Evolutionary conservation across 208 protist genomes (phyloP), one percentile per base, ranked within the genome.

Genomic region (Leishmania braziliensis): DNA sequence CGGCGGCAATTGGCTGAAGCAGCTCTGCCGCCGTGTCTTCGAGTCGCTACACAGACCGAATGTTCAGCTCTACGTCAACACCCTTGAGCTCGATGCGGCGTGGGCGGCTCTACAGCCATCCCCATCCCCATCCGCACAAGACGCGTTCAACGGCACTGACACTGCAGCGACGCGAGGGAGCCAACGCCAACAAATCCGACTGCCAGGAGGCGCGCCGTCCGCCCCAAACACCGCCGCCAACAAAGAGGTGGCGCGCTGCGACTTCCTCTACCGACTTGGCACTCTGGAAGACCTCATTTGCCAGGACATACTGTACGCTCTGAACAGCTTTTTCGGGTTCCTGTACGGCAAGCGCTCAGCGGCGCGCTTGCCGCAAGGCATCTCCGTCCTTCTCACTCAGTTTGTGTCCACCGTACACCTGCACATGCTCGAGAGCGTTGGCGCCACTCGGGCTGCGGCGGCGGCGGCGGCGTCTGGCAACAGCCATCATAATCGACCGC

Each of bases 21-120:
- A 95, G 79, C 80, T 96, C 20, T 88, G 93, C 70, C 79, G 78
- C 39, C 91, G 88, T 33, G 71, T 98, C 46, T 95, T 98, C 84
- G 93, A 94, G 80, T 88, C 92, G 58, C 85, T 97, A 36, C 90
- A 93, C 36, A 86, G 88, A 39, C 91, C 95, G 78, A 96, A 90
- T 77, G 91, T 97, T 9, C 65, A 96, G 70, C 86, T 97, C 20
- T 97, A 97, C 83, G 90, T 97, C 14, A 97, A 96, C 80, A 92
- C 88, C 12, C 73, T 92, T 23, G 94, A 97, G 66, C 62, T 97
- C 53, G 88, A 93, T 60, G 50, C 62, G 23, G 62, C 75, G n/a
- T 85, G 82, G 82, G 74, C 83, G 10, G 54, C 82, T 6, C 68
- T 83, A 73, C 77, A 75, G 63, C 43, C 46, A 8, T n/a, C 50